Evolutionary conservation across 1,284 basidiomycete species (phyloP), one percentile per base, ranked within the genome.

Genomic region (Trichosporon coremiiforme): DNA sequence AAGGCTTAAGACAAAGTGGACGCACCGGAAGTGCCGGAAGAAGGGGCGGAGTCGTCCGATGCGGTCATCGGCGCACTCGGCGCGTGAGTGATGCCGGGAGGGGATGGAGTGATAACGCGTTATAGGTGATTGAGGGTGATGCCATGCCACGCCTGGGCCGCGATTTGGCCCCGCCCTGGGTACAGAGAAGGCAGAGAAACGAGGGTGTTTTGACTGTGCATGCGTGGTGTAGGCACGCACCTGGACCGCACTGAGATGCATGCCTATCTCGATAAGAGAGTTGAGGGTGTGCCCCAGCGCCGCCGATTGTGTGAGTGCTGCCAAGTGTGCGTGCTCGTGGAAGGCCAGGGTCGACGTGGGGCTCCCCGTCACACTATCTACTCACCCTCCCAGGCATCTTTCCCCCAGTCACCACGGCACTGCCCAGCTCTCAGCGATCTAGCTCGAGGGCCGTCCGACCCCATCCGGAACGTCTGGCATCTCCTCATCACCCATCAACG

Each of bases 41-140:
- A 17, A 5, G 4, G 50, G 17, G 9, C 20, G 50, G 50, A 20
- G 22, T 53, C 50, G 20, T 53, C 20, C 50, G 50, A 53, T 53
- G 50, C 50, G 50, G 50, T 53, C 50, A 53, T 53, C 20, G 50
- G 50, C 25, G 9, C 5, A 17, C 36, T n/a, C 17, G 45, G 20
- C 20, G 50, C 20, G 50, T 53, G 50, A 53, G 50, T 22, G 50
- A 47, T 47, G 45, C 45, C 8, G 50, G 20, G 22, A 53, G 50
- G 50, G 50, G 50, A 53, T 53, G 50, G 55, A 60, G 25, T 33
- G 57, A 33, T 33, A 62, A 62, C 57, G 57, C 57, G 57, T 62
- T 62, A 62, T 62, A 62, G 31, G 31, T 35, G 29, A 62, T 62
- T 33, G 57, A 62, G 57, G 50, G 57, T 62, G 57, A n/a, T 62